These are phyloP conservation scores for Candida piceae DNA, from an alignment of 805 yeast genomes.

Conservation along the genomic window DNA sequence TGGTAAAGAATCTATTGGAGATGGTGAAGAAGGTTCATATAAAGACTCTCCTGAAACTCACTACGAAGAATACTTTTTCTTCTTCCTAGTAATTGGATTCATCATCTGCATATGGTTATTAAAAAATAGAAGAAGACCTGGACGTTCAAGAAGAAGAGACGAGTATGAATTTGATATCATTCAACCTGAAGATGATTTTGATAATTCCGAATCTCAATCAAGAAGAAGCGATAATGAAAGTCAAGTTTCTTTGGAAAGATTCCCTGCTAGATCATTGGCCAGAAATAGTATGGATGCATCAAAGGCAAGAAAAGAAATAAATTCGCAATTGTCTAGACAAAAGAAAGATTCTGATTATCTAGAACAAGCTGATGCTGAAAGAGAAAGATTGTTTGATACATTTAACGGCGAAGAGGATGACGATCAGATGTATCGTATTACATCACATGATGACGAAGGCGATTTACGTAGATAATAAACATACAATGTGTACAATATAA, in stretches of 20 bases:
- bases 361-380: constrained; percentile 30
- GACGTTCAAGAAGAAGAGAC: constrained; percentile 50
- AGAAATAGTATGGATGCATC: constrained; percentile 23
- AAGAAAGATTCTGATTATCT: constrained; percentile 13
- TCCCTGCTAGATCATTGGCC: constrained; percentile 12
- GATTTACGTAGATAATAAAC: constrained; percentile 1
- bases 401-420: constrained; percentile 34
- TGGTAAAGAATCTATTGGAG: constrained; percentile 14
- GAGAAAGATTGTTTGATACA: constrained; percentile 38
- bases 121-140: constrained; percentile 34
- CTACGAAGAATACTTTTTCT: constrained; percentile 58
- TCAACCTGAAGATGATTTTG: constrained; percentile 36
- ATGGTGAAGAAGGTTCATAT: constrained; percentile 18
- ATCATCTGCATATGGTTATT: constrained; percentile 38
- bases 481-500: too few relatives aligned
- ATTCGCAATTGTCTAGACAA: background rate
- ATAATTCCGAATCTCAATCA: constrained; percentile 11
- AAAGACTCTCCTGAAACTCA: constrained; percentile 31
- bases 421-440: constrained; percentile 21
- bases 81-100: constrained; percentile 56
- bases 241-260: constrained; percentile 7
- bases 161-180: constrained; percentile 77
- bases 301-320: constrained; percentile 9
- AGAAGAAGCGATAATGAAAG: constrained; percentile 10
- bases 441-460: constrained; percentile 14